phyloP scores from a whole-genome alignment of 2,329 filamentous ascomycete species.

The Sarocladiaceae sp. region DNA sequence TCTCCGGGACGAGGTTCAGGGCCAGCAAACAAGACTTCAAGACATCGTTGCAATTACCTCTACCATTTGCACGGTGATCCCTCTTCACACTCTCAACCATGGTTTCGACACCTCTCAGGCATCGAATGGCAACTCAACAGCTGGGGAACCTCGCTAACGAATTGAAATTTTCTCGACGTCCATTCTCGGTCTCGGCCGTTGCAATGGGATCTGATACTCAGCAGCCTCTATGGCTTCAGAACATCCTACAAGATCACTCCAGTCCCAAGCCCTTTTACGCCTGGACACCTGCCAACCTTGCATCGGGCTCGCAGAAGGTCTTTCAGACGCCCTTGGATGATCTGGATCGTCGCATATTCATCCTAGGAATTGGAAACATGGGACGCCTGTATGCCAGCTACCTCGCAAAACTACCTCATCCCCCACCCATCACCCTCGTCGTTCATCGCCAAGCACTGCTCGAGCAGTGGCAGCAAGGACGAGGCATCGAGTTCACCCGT shows the following conservation, averaged over 20 bases:
- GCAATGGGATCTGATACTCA: conserved; percentile 10
- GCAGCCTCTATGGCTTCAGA: conserved; percentile 27
- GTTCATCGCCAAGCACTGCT: conserved; percentile 55
- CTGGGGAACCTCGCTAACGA: too few relatives aligned
- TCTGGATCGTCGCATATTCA: conserved; percentile 53
- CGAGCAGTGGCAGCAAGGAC: conserved; percentile 36
- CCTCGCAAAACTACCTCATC: conserved; percentile 50
- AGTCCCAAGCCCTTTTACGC: conserved; percentile 30
- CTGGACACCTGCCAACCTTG: conserved; percentile 25
- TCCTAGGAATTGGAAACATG: conserved; percentile 76
- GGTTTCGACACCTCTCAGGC: background rate
- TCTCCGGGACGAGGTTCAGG: too few relatives aligned
- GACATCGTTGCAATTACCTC: too few relatives aligned
- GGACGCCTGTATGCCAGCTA: conserved; percentile 73
- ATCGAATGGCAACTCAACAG: too few relatives aligned
- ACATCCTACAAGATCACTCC: conserved; percentile 18
- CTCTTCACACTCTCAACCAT: background rate
- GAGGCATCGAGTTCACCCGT: conserved; percentile 40
- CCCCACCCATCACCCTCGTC: conserved; percentile 74
- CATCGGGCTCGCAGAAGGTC: conserved; percentile 11
- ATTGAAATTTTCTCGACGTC: background rate
- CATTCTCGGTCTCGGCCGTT: too few relatives aligned
- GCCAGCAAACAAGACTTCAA: too few relatives aligned
- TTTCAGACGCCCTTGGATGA: conserved; percentile 9
- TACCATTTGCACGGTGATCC: too few relatives aligned